A percentile compares a stretch with the other conserved stretches of the same genome.
phyloP scores from a whole-genome alignment of 1,139 yeast genomes.

The Taphrina sp. region DNA sequence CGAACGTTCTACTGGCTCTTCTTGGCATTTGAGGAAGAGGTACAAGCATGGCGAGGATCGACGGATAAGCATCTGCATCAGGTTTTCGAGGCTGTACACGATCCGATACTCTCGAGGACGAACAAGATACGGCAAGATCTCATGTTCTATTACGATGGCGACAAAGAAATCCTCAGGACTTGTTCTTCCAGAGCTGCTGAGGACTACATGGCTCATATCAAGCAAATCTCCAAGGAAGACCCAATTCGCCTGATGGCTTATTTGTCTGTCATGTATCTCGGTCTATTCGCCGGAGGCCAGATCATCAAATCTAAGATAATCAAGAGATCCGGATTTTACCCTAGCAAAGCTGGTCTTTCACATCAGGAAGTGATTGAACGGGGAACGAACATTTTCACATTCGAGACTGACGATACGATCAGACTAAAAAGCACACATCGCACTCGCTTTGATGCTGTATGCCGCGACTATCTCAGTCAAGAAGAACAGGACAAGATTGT shows the following conservation, averaged over 20 bases:
- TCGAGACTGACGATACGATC: conserved; percentile 58
- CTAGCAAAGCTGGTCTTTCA: conserved; percentile 62
- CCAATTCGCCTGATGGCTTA: conserved; percentile 78
- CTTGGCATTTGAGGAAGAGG: conserved; percentile 58
- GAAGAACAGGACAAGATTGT: conserved; percentile 67
- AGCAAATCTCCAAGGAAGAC: conserved; percentile 54
- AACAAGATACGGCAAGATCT: conserved; percentile 61
- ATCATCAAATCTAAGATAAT: conserved; percentile 66
- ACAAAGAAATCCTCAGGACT: conserved; percentile 50
- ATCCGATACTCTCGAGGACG: conserved; percentile 67
- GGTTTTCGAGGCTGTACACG: conserved; percentile 51
- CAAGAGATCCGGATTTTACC: conserved; percentile 70
- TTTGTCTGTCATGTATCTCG: conserved; percentile 80
- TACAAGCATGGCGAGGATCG: conserved; percentile 39
- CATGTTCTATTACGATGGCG: conserved; percentile 61
- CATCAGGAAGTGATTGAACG: conserved; percentile 59
- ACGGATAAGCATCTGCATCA: conserved; percentile 48
- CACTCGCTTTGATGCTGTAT: conserved; percentile 65
- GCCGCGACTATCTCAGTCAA: conserved; percentile 67
- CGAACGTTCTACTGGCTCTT: conserved; percentile 69
- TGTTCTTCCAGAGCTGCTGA: conserved; percentile 65
- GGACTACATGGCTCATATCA: conserved; percentile 61
- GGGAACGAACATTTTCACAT: conserved; percentile 72
- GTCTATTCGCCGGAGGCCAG: conserved; percentile 83
- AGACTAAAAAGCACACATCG: conserved; percentile 58